Conservation (phyloP, 2,329 filamentous ascomycete species). For the Diaporthe vaccinii region DNA sequence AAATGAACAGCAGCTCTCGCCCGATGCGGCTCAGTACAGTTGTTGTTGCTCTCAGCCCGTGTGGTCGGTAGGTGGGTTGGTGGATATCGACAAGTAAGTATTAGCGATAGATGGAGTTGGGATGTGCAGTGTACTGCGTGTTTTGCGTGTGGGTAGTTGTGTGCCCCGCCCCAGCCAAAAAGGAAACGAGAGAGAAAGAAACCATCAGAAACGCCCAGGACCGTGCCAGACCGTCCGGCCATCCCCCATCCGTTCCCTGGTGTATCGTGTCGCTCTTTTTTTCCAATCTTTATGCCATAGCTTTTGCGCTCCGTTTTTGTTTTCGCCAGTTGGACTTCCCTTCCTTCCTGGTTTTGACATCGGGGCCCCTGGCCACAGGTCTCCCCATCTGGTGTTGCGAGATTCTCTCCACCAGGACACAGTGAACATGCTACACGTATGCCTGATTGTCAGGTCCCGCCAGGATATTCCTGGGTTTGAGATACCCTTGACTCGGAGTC, state of each 20-base stretch:
- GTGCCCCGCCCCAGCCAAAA: neutral
- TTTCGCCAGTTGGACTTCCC: neutral
- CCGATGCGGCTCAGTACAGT: neutral
- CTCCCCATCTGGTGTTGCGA: neutral
- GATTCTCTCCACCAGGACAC: neutral
- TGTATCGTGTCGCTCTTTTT: conserved; percentile 18
- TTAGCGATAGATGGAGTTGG: conserved; percentile 13
- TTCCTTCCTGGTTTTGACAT: conserved; percentile 4
- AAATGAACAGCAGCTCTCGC: neutral
- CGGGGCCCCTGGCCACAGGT: too few species aligned
- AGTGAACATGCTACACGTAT: neutral
- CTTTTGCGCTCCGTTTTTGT: conserved; percentile 4
- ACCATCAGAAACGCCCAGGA: conserved; percentile 23
- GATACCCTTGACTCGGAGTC: neutral
- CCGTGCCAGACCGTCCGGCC: conserved; percentile 27
- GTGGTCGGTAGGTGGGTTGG: neutral
- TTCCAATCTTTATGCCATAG: neutral
- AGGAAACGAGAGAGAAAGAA: neutral
- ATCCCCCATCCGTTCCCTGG: conserved; percentile 8
- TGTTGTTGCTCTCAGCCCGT: neutral
- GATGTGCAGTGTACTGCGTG: neutral
- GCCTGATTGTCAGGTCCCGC: neutral
- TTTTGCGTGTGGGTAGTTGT: neutral
- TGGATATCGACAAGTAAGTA: conserved; percentile 3
- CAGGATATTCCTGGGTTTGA: neutral